These are phyloP conservation scores for Colletotrichum ledebouriae DNA, from an alignment of 2,329 filamentous ascomycete genomes.

Conservation along the genomic window DNA sequence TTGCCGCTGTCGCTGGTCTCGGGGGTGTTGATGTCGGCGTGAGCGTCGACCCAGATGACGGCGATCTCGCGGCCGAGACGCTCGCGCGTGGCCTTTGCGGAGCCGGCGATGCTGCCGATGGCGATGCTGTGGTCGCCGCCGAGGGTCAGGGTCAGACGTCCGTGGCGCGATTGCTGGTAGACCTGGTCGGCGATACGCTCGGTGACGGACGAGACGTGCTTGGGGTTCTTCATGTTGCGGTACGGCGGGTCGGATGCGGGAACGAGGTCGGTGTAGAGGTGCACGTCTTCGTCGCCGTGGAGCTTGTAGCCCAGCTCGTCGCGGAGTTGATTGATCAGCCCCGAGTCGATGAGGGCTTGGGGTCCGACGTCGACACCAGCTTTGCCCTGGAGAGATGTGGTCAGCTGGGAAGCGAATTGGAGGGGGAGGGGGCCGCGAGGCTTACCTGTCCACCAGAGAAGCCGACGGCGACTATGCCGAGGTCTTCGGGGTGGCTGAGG, in stretches of 20 bases:
- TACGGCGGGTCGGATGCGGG: slow-evolving; percentile 81
- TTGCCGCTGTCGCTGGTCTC: slow-evolving; percentile 92
- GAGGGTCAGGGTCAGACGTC: slow-evolving; percentile 90
- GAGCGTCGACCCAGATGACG: slow-evolving; percentile 98
- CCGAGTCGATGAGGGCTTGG: slow-evolving; percentile 87
- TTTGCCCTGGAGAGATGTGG: slow-evolving; percentile 74
- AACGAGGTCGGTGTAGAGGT: slow-evolving; percentile 83
- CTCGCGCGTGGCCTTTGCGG: slow-evolving; percentile 88
- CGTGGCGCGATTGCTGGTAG: slow-evolving; percentile 85
- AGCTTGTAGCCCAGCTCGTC: slow-evolving; percentile 91
- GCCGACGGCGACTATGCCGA: slow-evolving; percentile 93
- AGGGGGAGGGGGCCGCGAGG: slow-evolving; percentile 26
- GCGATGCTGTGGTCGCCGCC: slow-evolving; percentile 98
- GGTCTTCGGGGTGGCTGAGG: slow-evolving; percentile 81
- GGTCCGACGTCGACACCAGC: slow-evolving; percentile 92
- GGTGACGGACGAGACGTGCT: slow-evolving; percentile 87
- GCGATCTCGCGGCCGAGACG: slow-evolving; percentile 85
- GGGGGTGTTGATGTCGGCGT: slow-evolving; percentile 97
- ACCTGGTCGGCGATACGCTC: slow-evolving; percentile 84
- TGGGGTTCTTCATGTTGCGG: slow-evolving; percentile 95
- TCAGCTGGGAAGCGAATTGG: background rate
- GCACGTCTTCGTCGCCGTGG: slow-evolving; percentile 84
- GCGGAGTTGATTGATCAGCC: slow-evolving; percentile 85
- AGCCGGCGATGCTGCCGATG: slow-evolving; percentile 91
- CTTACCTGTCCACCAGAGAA: slow-evolving; percentile 96